Evolutionary conservation across 129 eudicot species (phyloP).

Genomic region (Gnaphalium uliginosum): DNA sequence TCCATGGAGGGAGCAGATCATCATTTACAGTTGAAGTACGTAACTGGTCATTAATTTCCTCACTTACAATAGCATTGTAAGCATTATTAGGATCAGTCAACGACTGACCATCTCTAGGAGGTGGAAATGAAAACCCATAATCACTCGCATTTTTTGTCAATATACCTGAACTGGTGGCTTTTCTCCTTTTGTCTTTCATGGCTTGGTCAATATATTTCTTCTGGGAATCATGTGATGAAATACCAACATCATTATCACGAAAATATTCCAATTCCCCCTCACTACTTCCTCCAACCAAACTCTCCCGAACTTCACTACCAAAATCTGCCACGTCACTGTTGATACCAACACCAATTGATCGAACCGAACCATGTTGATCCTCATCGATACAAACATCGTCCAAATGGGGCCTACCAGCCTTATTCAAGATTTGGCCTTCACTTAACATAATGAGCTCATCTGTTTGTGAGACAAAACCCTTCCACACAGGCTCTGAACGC

Average conservation of each 20-base stretch:
- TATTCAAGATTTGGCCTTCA: slow-evolving; percentile 59
- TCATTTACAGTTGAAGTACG: slow-evolving; percentile 23
- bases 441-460: slow-evolving; percentile 76
- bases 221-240: slow-evolving; percentile 44
- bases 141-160: slow-evolving; percentile 48
- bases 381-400: slow-evolving; percentile 78
- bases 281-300: slow-evolving; percentile 27
- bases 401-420: slow-evolving; percentile 53
- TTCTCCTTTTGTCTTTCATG: slow-evolving; percentile 47
- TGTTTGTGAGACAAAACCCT: slow-evolving; percentile 72
- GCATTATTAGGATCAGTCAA: slow-evolving; percentile 50
- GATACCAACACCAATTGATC: slow-evolving; percentile 97
- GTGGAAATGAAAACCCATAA: slow-evolving; percentile 79
- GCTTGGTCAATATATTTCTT: slow-evolving; percentile 42
- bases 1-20: slow-evolving; percentile 71
- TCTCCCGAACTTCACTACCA: slow-evolving; percentile 85
- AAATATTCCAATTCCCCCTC: slow-evolving; percentile 84
- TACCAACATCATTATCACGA: slow-evolving; percentile 50
- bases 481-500: slow-evolving; percentile 89
- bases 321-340: slow-evolving; percentile 92
- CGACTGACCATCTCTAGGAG: slow-evolving; percentile 69
- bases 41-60: slow-evolving; percentile 49
- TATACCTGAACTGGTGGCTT: slow-evolving; percentile 36
- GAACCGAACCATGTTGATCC: slow-evolving; percentile 87
- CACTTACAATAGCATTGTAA: slow-evolving; percentile 41